Percentiles rank a stretch among this genome's conserved stretches.
These are phyloP conservation scores for Aureobasidium uvarum DNA, from an alignment of 2,329 filamentous ascomycete genomes.

Conservation along the genomic window DNA sequence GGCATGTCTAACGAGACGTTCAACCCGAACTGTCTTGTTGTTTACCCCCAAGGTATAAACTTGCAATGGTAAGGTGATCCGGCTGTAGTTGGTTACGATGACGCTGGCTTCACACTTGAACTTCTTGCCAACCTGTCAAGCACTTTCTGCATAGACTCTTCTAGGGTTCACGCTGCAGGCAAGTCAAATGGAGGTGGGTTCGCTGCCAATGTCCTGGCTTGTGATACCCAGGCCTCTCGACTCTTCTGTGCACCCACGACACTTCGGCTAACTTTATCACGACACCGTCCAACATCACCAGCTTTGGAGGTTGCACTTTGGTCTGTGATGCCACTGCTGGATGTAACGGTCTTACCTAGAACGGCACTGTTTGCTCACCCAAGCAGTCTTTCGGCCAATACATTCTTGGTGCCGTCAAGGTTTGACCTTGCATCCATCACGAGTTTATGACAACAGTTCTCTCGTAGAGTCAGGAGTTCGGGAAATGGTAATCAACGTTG, in stretches of 20 bases:
- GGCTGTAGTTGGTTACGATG: conserved; percentile 42
- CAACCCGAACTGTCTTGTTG: conserved; percentile 46
- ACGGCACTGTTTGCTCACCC: conserved; percentile 11
- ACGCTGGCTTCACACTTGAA: conserved; percentile 46
- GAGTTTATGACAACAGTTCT: no score
- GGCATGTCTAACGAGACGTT: conserved; percentile 48
- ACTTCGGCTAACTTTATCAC: not conserved
- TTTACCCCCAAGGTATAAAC: conserved; percentile 46
- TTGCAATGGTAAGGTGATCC: conserved; percentile 47
- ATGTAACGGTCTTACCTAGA: conserved; percentile 11
- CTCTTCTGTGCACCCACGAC: conserved; percentile 37
- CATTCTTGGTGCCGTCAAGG: conserved; percentile 2
- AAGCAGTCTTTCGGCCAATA: conserved; percentile 19
- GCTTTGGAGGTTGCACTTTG: conserved; percentile 3
- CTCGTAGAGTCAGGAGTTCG: not conserved
- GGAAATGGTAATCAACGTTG: not conserved
- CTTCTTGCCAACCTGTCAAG: conserved; percentile 43
- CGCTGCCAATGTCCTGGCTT: conserved; percentile 48
- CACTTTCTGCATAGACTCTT: conserved; percentile 46
- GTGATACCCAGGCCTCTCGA: conserved; percentile 43
- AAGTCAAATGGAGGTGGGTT: conserved; percentile 57
- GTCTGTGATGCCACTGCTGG: not conserved
- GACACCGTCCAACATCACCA: not conserved
- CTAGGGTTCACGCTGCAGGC: conserved; percentile 46
- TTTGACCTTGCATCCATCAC: not conserved